Base-by-base conservation (phyloP, 805 yeast species). In the Hanseniaspora lachancei region DNA sequence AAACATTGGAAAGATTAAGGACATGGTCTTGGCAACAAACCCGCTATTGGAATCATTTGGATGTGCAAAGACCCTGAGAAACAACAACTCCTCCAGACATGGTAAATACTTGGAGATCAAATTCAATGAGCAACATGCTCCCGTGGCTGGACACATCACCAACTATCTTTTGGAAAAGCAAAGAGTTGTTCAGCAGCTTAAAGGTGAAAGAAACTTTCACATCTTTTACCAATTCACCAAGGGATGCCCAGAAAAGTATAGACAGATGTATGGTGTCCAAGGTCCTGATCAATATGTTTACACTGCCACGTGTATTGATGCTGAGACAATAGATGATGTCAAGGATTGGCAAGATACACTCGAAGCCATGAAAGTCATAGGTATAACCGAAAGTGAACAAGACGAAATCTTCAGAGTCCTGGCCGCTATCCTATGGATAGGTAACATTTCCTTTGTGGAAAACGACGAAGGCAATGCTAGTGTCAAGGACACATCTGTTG, bases 1-100 rank as follows among this genome's bases (percentile, higher is more conserved):
- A n/a, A 79, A 80, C 18, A 91, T 93, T 63, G 81, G 85, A 59
- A 82, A 81, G 64, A 89, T 91, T 70, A 93, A 89, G 68, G 97
- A 93, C 65, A 93, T 93, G 95, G 97, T 93, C 12, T 75, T 93
- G 60, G 98, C 99, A 18, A 93, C 98, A 2, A 93, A 93, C 67
- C 97, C 97, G 2, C 84, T 93, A 63, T 85, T 93, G 84, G 98
- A 93, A 72, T 93, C 97, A 0, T 93, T 93, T 70, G 98, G 98
- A 74, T 93, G 95, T 69, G 97, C 98, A 8, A 91, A 91, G 67
- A 91, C 98, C 2, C 84, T 96, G 20, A 82, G 98, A 74, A 91
- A 91, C 68, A 97, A 91, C 72, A 91, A 91, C 71, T 93, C 97
- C 32, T 91, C 97, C 27, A 84, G 98, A 70, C 95, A 93, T 66